Percentiles rank a stretch among this genome's conserved stretches.
Evolutionary conservation across 1,284 basidiomycete genomes (phyloP).

Genomic region (Laetiporus sulphureus): DNA sequence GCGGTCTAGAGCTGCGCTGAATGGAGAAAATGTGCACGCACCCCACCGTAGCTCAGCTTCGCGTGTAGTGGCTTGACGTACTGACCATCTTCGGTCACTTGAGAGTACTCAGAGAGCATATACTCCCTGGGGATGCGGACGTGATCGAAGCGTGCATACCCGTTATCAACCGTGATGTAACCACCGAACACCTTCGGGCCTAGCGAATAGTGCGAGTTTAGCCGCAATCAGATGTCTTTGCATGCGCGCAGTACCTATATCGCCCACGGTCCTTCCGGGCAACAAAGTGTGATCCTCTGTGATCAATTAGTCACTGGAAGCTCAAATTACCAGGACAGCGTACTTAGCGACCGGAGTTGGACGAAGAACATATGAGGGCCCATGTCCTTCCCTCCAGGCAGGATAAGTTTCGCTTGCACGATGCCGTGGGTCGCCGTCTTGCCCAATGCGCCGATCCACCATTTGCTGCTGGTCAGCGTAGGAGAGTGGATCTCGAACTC

Average conservation of each 20-base stretch:
- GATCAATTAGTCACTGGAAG: not conserved
- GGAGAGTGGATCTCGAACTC: slow-evolving; percentile 78
- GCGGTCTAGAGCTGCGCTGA: not conserved
- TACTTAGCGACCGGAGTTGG: slow-evolving; percentile 57
- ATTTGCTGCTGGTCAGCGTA: slow-evolving; percentile 71
- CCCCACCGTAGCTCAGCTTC: slow-evolving; percentile 74
- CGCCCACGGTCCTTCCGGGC: slow-evolving; percentile 66
- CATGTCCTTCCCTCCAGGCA: slow-evolving; percentile 54
- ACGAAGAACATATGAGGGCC: slow-evolving; percentile 79
- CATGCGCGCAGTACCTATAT: slow-evolving; percentile 47
- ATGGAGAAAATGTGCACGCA: slow-evolving; percentile 28
- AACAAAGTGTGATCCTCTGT: slow-evolving; percentile 53
- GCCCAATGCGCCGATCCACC: slow-evolving; percentile 77
- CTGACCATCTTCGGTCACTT: slow-evolving; percentile 59
- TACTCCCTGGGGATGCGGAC: slow-evolving; percentile 68
- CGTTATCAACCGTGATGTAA: slow-evolving; percentile 57
- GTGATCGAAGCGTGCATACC: slow-evolving; percentile 63
- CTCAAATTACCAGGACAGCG: slow-evolving; percentile 6
- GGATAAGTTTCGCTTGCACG: slow-evolving; percentile 70
- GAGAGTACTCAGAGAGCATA: slow-evolving; percentile 74
- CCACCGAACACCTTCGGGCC: slow-evolving; percentile 62
- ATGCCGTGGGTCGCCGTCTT: slow-evolving; percentile 75
- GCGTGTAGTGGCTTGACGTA: slow-evolving; percentile 68
- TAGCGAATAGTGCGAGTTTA: slow-evolving; percentile 19
- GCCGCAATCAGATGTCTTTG: not conserved